Percentiles rank a stretch among this genome's conserved stretches.
Evolutionary conservation across 1,284 basidiomycete genomes (phyloP).

Genomic region (Tilletia walkeri): DNA sequence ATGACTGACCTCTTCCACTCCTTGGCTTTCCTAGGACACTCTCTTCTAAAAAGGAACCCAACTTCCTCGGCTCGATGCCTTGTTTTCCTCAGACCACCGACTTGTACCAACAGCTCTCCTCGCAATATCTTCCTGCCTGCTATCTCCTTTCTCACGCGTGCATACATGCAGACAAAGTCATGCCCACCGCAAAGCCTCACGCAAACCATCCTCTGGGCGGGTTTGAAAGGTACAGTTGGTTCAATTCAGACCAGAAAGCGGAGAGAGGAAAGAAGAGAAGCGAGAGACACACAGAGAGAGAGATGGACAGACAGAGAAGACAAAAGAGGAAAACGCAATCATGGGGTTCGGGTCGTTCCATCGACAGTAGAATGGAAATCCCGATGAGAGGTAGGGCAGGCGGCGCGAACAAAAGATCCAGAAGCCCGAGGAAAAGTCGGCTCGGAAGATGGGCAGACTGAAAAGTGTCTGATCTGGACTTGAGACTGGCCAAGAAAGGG

Average conservation of each 20-base stretch:
- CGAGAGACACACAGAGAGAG: not conserved
- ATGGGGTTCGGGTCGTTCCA: not conserved
- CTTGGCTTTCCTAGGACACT: not conserved
- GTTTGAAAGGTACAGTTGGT: not conserved
- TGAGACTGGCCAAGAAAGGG: too few species aligned
- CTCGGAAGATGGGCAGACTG: too few species aligned
- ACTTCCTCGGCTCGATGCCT: not conserved
- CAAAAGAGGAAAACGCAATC: not conserved
- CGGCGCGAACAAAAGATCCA: too few species aligned
- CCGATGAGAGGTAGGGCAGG: too few species aligned
- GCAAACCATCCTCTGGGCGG: too few species aligned
- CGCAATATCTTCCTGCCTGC: not conserved
- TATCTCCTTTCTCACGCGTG: not conserved
- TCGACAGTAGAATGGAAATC: not conserved
- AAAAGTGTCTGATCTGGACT: too few species aligned
- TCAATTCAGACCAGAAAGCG: not conserved
- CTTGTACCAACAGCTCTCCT: not conserved
- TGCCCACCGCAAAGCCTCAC: too few species aligned
- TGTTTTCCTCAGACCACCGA: not conserved
- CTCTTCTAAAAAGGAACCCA: not conserved
- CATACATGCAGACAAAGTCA: not conserved
- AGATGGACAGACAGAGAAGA: not conserved
- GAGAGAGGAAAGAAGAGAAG: not conserved
- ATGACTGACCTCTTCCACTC: not conserved
- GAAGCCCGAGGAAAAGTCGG: too few species aligned